These are phyloP conservation scores for Panaeolus papilionaceus DNA, from an alignment of 768 basidiomycete genomes.

Conservation along the genomic window DNA sequence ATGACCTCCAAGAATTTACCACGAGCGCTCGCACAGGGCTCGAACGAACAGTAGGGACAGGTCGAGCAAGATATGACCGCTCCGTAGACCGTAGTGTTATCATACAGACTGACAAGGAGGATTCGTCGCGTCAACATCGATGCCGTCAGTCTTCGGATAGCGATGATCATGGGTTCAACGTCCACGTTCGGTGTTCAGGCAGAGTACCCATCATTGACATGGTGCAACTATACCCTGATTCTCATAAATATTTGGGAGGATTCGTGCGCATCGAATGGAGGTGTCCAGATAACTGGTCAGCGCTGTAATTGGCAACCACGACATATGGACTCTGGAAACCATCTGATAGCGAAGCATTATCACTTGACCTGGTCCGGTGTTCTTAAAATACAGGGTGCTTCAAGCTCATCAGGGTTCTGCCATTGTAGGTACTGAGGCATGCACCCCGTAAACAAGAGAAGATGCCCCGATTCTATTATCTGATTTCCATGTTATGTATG, in stretches of 20 bases:
- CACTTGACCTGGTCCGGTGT: conserved; percentile 9
- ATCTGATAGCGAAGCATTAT: neutral
- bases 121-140: too few relatives aligned
- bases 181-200: too few relatives aligned
- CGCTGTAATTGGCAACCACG: neutral
- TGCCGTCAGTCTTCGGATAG: too few relatives aligned
- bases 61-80: neutral
- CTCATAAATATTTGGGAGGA: too few relatives aligned
- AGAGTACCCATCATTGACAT: too few relatives aligned
- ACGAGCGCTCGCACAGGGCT: neutral
- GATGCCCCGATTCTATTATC: conserved; percentile 1
- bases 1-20: neutral
- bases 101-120: too few relatives aligned
- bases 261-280: too few relatives aligned
- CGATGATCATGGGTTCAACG: too few relatives aligned
- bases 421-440: neutral
- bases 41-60: neutral
- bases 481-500: neutral
- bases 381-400: neutral
- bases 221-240: too few relatives aligned
- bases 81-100: neutral
- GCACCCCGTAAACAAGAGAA: neutral
- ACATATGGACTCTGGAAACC: neutral
- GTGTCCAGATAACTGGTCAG: neutral
- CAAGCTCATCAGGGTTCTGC: neutral